Conservation (phyloP, 805 yeast species). For the Kluyveromyces lactis region DNA sequence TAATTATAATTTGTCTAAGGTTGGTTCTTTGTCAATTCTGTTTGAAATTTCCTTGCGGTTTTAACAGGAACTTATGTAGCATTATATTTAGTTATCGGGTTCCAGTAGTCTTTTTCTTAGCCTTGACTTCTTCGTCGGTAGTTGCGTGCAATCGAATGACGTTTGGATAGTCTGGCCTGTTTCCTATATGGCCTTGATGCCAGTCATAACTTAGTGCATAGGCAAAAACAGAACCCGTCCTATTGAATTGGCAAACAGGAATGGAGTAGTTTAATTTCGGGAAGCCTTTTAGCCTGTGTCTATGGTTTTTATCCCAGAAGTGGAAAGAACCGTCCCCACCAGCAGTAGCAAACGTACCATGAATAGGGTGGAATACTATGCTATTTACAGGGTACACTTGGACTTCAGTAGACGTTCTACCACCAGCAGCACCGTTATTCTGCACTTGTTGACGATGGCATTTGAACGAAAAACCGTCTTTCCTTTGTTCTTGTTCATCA, state of each 20-base stretch:
- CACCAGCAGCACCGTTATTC: slow-evolving; percentile 38
- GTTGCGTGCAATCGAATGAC: slow-evolving; percentile 75
- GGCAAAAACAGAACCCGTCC: slow-evolving; percentile 77
- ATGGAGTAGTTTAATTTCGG: slow-evolving; percentile 62
- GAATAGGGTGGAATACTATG: slow-evolving; percentile 77
- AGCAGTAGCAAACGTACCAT: slow-evolving; percentile 88
- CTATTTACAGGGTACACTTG: slow-evolving; percentile 73
- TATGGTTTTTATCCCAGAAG: slow-evolving; percentile 93
- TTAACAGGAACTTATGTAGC: too few species aligned
- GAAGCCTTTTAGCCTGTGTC: slow-evolving; percentile 76
- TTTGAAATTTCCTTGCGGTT: too few species aligned
- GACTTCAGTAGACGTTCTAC: slow-evolving; percentile 45
- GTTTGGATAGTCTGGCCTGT: slow-evolving; percentile 67
- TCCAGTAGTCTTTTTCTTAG: slow-evolving; percentile 27
- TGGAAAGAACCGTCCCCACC: slow-evolving; percentile 92
- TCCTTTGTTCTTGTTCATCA: slow-evolving; percentile 68
- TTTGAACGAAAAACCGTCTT: slow-evolving; percentile 78
- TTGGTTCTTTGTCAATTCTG: too few species aligned
- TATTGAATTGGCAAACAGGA: slow-evolving; percentile 71
- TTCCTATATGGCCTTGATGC: slow-evolving; percentile 82
- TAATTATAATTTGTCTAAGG: too few species aligned
- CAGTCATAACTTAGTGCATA: slow-evolving; percentile 93
- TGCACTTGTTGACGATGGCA: slow-evolving; percentile 68
- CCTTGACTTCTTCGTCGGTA: slow-evolving; percentile 77
- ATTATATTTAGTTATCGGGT: not conserved